Conservation (phyloP, 2,329 filamentous ascomycete species). For the Colletotrichum shisoi region DNA sequence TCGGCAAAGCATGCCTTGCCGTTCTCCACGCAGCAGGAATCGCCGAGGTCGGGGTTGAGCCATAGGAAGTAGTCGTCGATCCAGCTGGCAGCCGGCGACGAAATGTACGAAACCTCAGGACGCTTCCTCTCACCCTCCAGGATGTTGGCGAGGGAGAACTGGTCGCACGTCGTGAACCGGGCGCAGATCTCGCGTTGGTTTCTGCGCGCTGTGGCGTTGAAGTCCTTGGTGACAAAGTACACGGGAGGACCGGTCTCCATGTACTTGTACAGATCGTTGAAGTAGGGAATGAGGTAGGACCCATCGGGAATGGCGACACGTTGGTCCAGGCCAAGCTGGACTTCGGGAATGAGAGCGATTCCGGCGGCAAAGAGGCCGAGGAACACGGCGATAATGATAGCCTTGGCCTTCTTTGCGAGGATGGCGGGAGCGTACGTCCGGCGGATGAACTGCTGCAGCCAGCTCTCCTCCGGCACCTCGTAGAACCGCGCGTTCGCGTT, state of each 20-base stretch:
- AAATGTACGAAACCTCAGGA: conserved; percentile 84
- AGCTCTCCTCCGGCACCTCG: conserved; percentile 82
- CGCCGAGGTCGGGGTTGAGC: conserved; percentile 82
- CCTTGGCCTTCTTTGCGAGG: conserved; percentile 81
- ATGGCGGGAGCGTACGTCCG: conserved; percentile 86
- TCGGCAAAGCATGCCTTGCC: conserved; percentile 79
- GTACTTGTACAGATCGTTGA: conserved; percentile 94
- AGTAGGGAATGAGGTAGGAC: conserved; percentile 95
- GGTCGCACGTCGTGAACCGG: conserved; percentile 86
- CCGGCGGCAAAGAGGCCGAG: conserved; percentile 86
- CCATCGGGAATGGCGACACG: conserved; percentile 91
- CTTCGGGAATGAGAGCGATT: conserved; percentile 81
- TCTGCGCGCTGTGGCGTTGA: conserved; percentile 77
- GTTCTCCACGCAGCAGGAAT: conserved; percentile 74
- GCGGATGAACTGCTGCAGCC: conserved; percentile 86
- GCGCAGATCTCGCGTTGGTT: conserved; percentile 90
- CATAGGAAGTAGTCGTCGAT: conserved; percentile 90
- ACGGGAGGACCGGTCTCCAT: conserved; percentile 91
- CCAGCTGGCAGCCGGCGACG: conserved; percentile 91
- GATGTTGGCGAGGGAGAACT: conserved; percentile 84
- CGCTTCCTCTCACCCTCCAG: conserved; percentile 94
- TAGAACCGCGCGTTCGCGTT: conserved; percentile 67
- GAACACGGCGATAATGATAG: conserved; percentile 79
- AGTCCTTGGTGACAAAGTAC: conserved; percentile 87
- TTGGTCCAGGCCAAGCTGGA: conserved; percentile 90